These are phyloP conservation scores for Codiaeum variegatum DNA, from an alignment of 441 rosid species.

Conservation along the genomic window DNA sequence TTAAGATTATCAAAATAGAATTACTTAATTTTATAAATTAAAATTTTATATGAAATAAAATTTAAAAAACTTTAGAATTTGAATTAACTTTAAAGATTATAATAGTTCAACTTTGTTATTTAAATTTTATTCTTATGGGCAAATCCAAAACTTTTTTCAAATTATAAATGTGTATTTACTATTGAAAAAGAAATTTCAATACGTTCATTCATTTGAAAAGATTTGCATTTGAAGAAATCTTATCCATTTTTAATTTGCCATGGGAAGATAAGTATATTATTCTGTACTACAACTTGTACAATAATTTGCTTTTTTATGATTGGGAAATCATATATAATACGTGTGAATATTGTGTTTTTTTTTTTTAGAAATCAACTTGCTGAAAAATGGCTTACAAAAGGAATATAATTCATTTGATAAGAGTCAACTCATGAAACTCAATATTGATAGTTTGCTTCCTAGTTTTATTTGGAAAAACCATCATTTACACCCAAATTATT, in stretches of 20 bases:
- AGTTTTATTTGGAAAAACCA: too few species aligned
- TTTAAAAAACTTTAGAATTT: too few species aligned
- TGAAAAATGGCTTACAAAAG: background rate
- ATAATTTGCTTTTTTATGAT: background rate
- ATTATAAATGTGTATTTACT: too few species aligned
- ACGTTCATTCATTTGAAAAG: background rate
- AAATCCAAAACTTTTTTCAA: background rate
- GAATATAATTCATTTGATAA: background rate
- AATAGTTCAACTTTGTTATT: too few species aligned
- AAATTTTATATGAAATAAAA: too few species aligned
- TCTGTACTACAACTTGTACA: background rate
- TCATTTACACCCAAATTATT: too few species aligned
- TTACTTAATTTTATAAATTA: too few species aligned
- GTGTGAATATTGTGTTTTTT: background rate
- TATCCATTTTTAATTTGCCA: background rate
- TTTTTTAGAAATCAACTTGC: background rate
- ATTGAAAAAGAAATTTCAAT: background rate
- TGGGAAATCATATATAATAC: background rate
- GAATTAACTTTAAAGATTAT: too few species aligned
- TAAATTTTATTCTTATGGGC: too few species aligned
- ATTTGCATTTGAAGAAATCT: background rate
- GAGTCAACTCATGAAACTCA: slow-evolving; percentile 8
- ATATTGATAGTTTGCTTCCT: background rate
- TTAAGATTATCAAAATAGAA: too few species aligned
- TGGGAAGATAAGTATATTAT: background rate